Evolutionary conservation across 176 grass and related monocot genomes (phyloP).

Genomic region (Oryza punctata): DNA sequence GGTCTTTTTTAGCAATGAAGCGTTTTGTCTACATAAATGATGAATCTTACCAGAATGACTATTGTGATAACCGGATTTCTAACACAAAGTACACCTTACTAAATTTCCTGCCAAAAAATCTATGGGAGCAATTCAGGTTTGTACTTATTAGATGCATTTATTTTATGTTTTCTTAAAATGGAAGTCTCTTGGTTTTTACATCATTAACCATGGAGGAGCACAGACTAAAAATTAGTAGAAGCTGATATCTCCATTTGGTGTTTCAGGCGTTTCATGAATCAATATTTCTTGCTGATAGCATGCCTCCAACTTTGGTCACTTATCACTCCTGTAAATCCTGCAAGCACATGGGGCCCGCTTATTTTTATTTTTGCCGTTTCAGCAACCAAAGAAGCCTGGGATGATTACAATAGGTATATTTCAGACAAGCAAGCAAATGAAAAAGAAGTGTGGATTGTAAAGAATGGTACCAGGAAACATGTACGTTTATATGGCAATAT

Average conservation of each 20-base stretch:
- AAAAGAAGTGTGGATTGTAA: slow-evolving; percentile 94
- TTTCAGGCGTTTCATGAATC: slow-evolving; percentile 98
- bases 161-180: background rate
- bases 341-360: slow-evolving; percentile 96
- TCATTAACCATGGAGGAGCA: background rate
- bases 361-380: slow-evolving; percentile 93
- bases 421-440: slow-evolving; percentile 91
- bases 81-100: slow-evolving; percentile 89
- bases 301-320: slow-evolving; percentile 95
- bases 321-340: slow-evolving; percentile 97
- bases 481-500: slow-evolving; percentile 48
- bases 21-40: slow-evolving; percentile 99
- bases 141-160: background rate
- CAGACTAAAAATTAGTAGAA: slow-evolving; percentile 12
- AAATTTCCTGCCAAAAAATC: slow-evolving; percentile 94
- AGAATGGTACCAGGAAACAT: slow-evolving; percentile 79
- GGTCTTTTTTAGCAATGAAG: slow-evolving; percentile 66
- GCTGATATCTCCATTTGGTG: slow-evolving; percentile 38
- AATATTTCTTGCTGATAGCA: slow-evolving; percentile 95
- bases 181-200: background rate
- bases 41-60: slow-evolving; percentile 74
- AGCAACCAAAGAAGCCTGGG: slow-evolving; percentile 96
- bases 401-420: slow-evolving; percentile 97
- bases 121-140: slow-evolving; percentile 97
- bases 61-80: slow-evolving; percentile 78